A percentile compares a stretch with the other conserved stretches of the same genome.
Conservation (phyloP, 108 stramenopile species). For the Skeletonema marinoi region DNA sequence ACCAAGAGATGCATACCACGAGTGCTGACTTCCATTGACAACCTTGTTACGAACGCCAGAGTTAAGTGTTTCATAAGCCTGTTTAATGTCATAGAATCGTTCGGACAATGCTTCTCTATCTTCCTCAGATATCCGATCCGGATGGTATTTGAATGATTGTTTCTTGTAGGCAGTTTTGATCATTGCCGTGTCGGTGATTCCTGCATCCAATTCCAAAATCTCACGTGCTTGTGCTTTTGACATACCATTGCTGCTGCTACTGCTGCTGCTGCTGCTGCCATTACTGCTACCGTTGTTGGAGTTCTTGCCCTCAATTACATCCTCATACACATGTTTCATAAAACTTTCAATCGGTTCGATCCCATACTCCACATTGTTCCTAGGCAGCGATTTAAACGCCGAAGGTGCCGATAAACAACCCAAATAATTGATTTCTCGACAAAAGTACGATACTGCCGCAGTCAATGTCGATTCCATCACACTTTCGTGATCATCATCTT, state of each 20-base stretch:
- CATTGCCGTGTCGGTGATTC: conserved; percentile 34
- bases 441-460: conserved; percentile 73
- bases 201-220: conserved; percentile 53
- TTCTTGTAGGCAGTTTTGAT: conserved; percentile 77
- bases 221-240: conserved; percentile 68
- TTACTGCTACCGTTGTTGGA: conserved; percentile 13
- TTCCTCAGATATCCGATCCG: conserved; percentile 65
- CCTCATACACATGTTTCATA: conserved; percentile 73
- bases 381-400: conserved; percentile 59
- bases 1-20: conserved; percentile 86
- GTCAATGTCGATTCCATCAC: conserved; percentile 39
- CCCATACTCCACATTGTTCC: conserved; percentile 71
- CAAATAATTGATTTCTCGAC: conserved; percentile 70
- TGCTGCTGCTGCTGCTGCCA: conserved; percentile 24
- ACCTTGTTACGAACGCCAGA: conserved; percentile 51
- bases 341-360: conserved; percentile 72
- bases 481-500: conserved; percentile 39
- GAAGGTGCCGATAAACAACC: conserved; percentile 61
- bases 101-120: conserved; percentile 16
- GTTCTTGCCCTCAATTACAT: conserved; percentile 62
- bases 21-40: conserved; percentile 15
- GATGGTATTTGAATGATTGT: conserved; percentile 68
- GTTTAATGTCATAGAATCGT: not conserved
- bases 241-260: conserved; percentile 37
- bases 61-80: not conserved